These are phyloP conservation scores for Mortierella antarctica DNA, from an alignment of 192 early-diverging fungal genomes.

Conservation along the genomic window DNA sequence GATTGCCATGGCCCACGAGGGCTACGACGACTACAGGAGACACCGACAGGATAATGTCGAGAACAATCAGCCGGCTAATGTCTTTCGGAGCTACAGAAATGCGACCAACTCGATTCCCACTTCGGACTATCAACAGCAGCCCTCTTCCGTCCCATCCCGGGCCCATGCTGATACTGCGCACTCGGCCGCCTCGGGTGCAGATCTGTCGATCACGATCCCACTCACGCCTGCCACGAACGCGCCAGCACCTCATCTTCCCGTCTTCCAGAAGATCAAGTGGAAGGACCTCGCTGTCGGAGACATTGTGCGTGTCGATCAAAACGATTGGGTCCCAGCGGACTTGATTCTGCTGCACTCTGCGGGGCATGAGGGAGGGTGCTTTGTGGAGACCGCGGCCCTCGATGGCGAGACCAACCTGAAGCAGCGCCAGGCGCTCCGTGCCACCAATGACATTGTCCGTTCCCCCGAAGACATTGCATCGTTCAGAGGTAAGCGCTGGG, in stretches of 20 bases:
- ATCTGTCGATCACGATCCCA: constrained; percentile 47
- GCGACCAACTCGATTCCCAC: constrained; percentile 61
- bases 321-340: constrained; percentile 87
- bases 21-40: constrained; percentile 76
- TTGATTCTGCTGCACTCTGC: constrained; percentile 77
- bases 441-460: constrained; percentile 61
- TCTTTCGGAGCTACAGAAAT: constrained; percentile 62
- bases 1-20: constrained; percentile 83
- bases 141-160: constrained; percentile 57
- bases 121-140: constrained; percentile 43
- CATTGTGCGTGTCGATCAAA: constrained; percentile 77
- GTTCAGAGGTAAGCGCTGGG: constrained; percentile 56
- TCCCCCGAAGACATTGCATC: constrained; percentile 60
- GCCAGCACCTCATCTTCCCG: constrained; percentile 34
- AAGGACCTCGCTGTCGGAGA: constrained; percentile 83
- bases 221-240: constrained; percentile 25
- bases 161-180: constrained; percentile 28
- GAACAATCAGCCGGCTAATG: constrained; percentile 69
- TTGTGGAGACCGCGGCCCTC: constrained; percentile 87
- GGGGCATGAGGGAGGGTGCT: constrained; percentile 80
- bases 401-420: constrained; percentile 94
- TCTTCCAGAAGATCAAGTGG: constrained; percentile 61
- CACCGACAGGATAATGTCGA: constrained; percentile 73
- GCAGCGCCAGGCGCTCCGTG: constrained; percentile 77
- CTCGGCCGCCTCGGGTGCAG: constrained; percentile 11